These are phyloP conservation scores for Gentiana dahurica DNA, from an alignment of 257 asterid genomes.

Conservation along the genomic window DNA sequence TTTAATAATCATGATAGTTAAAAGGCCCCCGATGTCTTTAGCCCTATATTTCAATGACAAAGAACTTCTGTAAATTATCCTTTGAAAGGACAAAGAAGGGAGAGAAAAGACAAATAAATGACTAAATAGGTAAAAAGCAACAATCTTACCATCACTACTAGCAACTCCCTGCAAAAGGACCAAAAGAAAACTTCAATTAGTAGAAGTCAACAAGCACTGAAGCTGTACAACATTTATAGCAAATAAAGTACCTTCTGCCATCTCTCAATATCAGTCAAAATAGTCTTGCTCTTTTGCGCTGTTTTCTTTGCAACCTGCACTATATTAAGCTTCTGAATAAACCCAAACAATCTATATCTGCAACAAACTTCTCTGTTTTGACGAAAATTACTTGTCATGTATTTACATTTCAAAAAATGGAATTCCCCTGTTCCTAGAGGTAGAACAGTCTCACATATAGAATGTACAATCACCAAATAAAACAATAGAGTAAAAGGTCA, in stretches of 20 bases:
- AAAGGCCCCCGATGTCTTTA: too few species aligned
- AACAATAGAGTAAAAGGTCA: too few species aligned
- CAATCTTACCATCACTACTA: slow-evolving; percentile 70
- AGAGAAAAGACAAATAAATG: slow-evolving; percentile 1
- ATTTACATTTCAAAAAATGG: too few species aligned
- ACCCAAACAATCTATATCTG: background rate
- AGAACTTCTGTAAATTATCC: too few species aligned
- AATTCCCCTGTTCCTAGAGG: too few species aligned
- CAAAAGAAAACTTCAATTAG: slow-evolving; percentile 16
- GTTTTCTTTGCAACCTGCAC: slow-evolving; percentile 83
- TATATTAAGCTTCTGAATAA: slow-evolving; percentile 5
- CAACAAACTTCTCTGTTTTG: too few species aligned
- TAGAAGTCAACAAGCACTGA: slow-evolving; percentile 4
- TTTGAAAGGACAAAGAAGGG: too few species aligned
- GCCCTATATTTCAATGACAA: background rate
- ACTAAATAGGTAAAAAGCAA: background rate
- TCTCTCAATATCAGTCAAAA: slow-evolving; percentile 77
- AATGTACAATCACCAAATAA: too few species aligned
- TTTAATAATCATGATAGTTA: too few species aligned
- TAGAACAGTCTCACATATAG: too few species aligned
- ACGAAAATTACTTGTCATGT: background rate
- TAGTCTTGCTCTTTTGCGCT: slow-evolving; percentile 85
- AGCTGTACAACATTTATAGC: slow-evolving; percentile 7
- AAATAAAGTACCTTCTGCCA: slow-evolving; percentile 72
- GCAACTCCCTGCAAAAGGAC: slow-evolving; percentile 82